Evolutionary conservation across 768 basidiomycete genomes (phyloP), one percentile per base, ranked within the genome.

Genomic region (Boletus barrowsii): DNA sequence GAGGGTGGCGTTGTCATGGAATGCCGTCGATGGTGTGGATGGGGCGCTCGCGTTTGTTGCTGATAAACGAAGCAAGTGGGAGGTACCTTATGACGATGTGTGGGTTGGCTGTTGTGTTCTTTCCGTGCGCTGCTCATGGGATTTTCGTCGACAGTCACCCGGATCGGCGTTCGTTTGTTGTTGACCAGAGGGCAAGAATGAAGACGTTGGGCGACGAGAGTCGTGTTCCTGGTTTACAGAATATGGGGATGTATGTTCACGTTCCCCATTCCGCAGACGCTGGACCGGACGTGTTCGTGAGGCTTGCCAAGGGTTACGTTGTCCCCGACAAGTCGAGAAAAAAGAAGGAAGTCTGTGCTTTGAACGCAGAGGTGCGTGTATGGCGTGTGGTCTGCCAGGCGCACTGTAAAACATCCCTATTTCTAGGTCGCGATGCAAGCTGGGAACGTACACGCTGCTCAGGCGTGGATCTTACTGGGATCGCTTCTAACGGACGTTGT

Each of bases 21-120:
- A 84, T 29, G 78, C 47, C 1, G 54, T 58, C 32, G 52, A 54
- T 26, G 53, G 65, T 17, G 69, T 76, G 13, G 61, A 70, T 1
- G 87, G 88, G 4, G 76, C 83, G 3, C 66, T 93, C 42, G 74
- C 83, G 7, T 92, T 93, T 59, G 83, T 87, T 11, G 67, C 80
- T 2, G 87, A 87, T 49, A 72, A 69, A n/a, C 73, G 71, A 40
- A 57, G 63, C 6, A 66, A 65, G 37, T 84, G 81, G 77, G 88
- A 91, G 61, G 66, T 86, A 3, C 91, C 91, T 3, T 93, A 88
- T 55, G 91, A 93, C 58, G 91, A 93, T 62, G 62, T 86, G 90
- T 90, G 62, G 49, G 84, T 71, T 15, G 13, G n/a, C 15, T 11
- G 13, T 30, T 18, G 8, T 41, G 54, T 24, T 39, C 20, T 35